phyloP scores from a whole-genome alignment of 2,329 filamentous ascomycete genomes.

The Acrocalymma vagum region DNA sequence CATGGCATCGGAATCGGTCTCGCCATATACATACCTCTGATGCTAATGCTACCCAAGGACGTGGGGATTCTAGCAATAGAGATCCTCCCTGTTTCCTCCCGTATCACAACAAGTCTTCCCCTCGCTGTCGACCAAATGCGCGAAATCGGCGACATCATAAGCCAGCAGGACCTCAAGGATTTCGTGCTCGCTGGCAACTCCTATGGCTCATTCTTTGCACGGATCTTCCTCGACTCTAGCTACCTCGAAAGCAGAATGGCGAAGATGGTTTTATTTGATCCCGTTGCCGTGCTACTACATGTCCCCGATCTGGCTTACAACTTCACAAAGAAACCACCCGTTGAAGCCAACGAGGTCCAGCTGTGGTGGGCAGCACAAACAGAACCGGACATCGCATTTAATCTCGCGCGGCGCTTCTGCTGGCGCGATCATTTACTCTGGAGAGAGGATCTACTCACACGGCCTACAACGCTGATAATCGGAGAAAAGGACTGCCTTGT shows the following conservation, averaged over 20 bases:
- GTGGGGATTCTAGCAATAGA: conserved; percentile 71
- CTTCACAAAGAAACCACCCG: conserved; percentile 51
- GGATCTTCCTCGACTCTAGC: conserved; percentile 64
- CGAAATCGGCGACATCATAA: conserved; percentile 63
- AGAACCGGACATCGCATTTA: conserved; percentile 71
- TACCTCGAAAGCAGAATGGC: conserved; percentile 53
- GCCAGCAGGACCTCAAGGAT: conserved; percentile 61
- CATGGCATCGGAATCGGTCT: conserved; percentile 75
- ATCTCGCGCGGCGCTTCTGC: conserved; percentile 70
- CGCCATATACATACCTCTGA: conserved; percentile 65
- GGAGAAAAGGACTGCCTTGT: conserved; percentile 69
- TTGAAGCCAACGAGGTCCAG: conserved; percentile 68
- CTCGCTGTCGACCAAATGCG: conserved; percentile 59
- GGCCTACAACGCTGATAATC: conserved; percentile 64
- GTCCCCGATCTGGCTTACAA: conserved; percentile 73
- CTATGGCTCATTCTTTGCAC: conserved; percentile 68
- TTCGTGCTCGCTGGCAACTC: conserved; percentile 67
- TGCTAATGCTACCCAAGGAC: conserved; percentile 58
- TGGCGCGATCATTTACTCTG: conserved; percentile 74
- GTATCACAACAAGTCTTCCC: conserved; percentile 63
- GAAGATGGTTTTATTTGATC: conserved; percentile 62
- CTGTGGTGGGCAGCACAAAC: conserved; percentile 73
- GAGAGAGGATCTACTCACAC: conserved; percentile 65
- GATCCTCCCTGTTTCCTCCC: conserved; percentile 67
- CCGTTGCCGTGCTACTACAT: conserved; percentile 70